phyloP scores from a whole-genome alignment of 2,329 filamentous ascomycete genomes.

The Trichoderma endophyticum region DNA sequence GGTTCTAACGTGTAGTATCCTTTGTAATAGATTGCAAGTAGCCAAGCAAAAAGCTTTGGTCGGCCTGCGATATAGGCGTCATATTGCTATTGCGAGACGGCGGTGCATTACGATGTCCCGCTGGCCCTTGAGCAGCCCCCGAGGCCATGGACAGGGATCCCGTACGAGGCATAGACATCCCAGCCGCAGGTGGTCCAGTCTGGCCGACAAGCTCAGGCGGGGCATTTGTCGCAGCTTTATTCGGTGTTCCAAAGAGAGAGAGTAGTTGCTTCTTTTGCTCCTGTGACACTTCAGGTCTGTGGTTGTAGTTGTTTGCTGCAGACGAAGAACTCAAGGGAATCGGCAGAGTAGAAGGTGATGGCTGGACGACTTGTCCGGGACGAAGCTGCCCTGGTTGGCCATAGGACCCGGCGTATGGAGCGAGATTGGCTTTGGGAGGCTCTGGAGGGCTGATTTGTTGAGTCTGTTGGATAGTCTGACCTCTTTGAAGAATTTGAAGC shows the following conservation, averaged over 20 bases:
- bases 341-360: conserved; percentile 20
- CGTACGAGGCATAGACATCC: conserved; percentile 35
- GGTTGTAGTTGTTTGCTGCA: conserved; percentile 3
- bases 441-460: background rate
- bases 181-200: conserved; percentile 10
- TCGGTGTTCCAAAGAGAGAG: conserved; percentile 59
- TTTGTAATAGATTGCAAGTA: conserved; percentile 62
- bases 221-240: conserved; percentile 17
- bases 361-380: conserved; percentile 22
- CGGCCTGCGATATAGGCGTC: conserved; percentile 61
- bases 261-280: conserved; percentile 44
- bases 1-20: conserved; percentile 33
- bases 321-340: conserved; percentile 1
- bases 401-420: conserved; percentile 26
- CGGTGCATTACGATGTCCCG: conserved; percentile 16
- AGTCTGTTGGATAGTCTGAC: conserved; percentile 25
- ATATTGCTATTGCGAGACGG: conserved; percentile 47
- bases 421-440: conserved; percentile 10
- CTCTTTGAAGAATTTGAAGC: conserved; percentile 36
- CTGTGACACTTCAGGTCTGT: conserved; percentile 28
- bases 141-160: conserved; percentile 48
- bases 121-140: conserved; percentile 32
- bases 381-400: conserved; percentile 23
- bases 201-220: background rate
- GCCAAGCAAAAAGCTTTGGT: conserved; percentile 72